Evolutionary conservation across 306 rosid genomes (phyloP), one percentile per base, ranked within the genome.

Genomic region (Gillenia trifoliata): DNA sequence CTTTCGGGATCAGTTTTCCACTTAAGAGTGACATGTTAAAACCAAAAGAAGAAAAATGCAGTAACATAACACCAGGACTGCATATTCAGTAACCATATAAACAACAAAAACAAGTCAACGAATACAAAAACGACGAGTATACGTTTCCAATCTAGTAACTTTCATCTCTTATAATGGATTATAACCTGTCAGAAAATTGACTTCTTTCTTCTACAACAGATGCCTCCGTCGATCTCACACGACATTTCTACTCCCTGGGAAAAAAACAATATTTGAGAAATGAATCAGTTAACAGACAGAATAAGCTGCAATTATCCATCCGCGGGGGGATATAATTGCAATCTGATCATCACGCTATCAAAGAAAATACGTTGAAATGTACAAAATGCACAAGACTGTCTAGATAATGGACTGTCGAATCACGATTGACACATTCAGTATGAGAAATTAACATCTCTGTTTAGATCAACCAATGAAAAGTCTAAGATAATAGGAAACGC

Each of bases 231-330:
- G n/a, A 57, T 17, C 28, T 25, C 55, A 28, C 11, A 60, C 68
- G 31, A 77, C 28, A 29, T 70, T 11, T 47, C 79, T 76, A 82
- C 74, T 80, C 85, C 87, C 87, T 82, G 85, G 30, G 15, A 45
- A 36, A 69, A 68, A 47, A 66, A n/a, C n/a, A n/a, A 33, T 8
- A 63, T 3, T 9, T 54, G 52, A 28, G 38, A 33, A 34, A 73
- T 19, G 8, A 33, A 50, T 41, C 25, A 70, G 61, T 26, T 38
- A 6, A 59, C 31, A 68, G 56, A 45, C 19, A 34, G 13, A 15
- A 70, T 0, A 63, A 26, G 17, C 25, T 8, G 45, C 72, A 56
- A 22, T 15, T 19, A 70, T 16, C 29, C 25, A 61, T 40, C 9
- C 17, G 41, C 11, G 31, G 31, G 1, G 16, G 23, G 55, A 33